These are phyloP conservation scores for Lantana camara DNA, from an alignment of 257 asterid species.

Conservation along the genomic window DNA sequence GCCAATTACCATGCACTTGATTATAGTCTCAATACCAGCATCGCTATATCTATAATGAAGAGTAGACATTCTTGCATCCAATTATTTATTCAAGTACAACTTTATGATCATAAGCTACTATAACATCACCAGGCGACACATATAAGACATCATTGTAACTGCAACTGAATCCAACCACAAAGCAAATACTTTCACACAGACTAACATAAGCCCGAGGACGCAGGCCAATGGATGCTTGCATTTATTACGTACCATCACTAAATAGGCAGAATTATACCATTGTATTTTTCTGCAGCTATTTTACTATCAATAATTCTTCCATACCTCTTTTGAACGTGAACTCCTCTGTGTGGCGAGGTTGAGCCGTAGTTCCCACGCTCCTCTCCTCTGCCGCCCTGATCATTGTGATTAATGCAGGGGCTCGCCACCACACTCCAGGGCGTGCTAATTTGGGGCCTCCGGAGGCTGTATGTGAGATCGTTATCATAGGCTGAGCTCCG, in stretches of 20 bases:
- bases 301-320: conserved; percentile 26
- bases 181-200: background rate
- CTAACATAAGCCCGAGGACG: background rate
- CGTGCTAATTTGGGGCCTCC: no score
- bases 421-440: no score
- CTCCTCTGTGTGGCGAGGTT: background rate
- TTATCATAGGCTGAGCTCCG: no score
- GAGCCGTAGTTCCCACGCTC: conserved; percentile 24
- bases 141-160: background rate
- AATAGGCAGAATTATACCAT: conserved; percentile 34
- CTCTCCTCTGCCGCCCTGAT: conserved; percentile 14
- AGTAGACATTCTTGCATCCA: background rate
- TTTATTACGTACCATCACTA: background rate
- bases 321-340: background rate
- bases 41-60: no score
- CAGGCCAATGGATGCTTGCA: no score
- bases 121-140: background rate
- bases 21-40: no score
- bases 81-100: conserved; percentile 18
- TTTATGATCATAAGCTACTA: background rate
- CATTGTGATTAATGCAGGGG: no score
- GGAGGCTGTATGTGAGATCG: no score
- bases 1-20: no score
- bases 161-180: background rate
- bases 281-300: conserved; percentile 37